phyloP scores from a whole-genome alignment of 2,329 filamentous ascomycete genomes.

The Cladophialophora psammophila region DNA sequence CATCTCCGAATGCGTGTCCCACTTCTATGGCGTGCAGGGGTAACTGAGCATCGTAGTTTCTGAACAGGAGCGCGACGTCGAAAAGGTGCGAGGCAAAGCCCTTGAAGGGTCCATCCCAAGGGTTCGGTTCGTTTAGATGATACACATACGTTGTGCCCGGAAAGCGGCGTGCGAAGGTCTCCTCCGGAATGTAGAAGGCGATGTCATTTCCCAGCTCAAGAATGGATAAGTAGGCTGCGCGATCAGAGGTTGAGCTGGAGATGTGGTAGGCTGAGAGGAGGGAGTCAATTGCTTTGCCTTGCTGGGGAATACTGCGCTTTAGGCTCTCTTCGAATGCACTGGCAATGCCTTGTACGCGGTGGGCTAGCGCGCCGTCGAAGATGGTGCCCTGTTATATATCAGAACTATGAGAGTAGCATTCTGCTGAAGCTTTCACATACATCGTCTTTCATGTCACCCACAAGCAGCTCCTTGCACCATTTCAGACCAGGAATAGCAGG shows the following conservation, averaged over 20 bases:
- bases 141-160: slow-evolving; percentile 49
- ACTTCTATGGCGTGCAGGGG: too few species aligned
- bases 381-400: too few species aligned
- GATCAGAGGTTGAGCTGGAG: slow-evolving; percentile 42
- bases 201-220: slow-evolving; percentile 57
- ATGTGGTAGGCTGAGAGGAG: slow-evolving; percentile 48
- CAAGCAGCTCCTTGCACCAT: too few species aligned
- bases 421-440: too few species aligned
- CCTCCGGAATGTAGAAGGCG: slow-evolving; percentile 53
- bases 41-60: slow-evolving; percentile 46
- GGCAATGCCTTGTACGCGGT: too few species aligned
- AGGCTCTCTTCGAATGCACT: too few species aligned
- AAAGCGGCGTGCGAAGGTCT: slow-evolving; percentile 51
- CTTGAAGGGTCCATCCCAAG: slow-evolving; percentile 54
- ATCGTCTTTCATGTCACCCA: too few species aligned
- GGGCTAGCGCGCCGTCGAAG: too few species aligned
- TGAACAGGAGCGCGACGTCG: slow-evolving; percentile 54
- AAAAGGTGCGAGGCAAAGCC: slow-evolving; percentile 53
- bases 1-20: too few species aligned
- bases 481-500: too few species aligned
- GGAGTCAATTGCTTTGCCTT: slow-evolving; percentile 40
- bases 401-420: too few species aligned
- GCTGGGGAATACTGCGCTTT: too few species aligned
- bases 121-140: slow-evolving; percentile 57
- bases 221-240: slow-evolving; percentile 52